A percentile compares a stretch with the other conserved stretches of the same genome.
Evolutionary conservation across 2,329 filamentous ascomycete genomes (phyloP).

Genomic region (Laburnicola sp.): DNA sequence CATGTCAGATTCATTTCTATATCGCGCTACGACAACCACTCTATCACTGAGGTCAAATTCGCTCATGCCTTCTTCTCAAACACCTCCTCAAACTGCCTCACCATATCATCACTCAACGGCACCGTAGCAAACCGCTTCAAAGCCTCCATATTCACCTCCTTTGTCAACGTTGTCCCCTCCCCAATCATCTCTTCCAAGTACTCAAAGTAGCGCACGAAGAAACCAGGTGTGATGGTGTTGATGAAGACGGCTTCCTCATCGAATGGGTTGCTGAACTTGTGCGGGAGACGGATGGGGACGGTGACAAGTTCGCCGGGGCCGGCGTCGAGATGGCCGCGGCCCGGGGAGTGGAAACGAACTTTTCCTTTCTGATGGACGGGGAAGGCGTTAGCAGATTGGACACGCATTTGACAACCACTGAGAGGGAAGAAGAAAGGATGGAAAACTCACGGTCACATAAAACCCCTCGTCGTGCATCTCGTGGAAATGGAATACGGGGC

Average conservation of each 20-base stretch:
- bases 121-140: conserved; percentile 17
- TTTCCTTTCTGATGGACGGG: conserved; percentile 9
- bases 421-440: background rate
- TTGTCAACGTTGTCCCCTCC: conserved; percentile 11
- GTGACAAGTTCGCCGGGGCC: conserved; percentile 10
- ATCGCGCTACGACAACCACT: too few species aligned
- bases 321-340: conserved; percentile 7
- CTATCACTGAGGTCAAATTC: too few species aligned
- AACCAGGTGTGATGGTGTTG: conserved; percentile 11
- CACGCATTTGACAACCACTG: too few species aligned
- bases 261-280: conserved; percentile 14
- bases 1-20: background rate
- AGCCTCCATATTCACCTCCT: conserved; percentile 15
- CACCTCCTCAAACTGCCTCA: conserved; percentile 5
- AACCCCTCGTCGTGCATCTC: conserved; percentile 15
- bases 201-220: conserved; percentile 11
- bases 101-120: conserved; percentile 8
- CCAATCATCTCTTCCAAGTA: conserved; percentile 10
- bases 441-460: conserved; percentile 5
- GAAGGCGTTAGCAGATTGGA: background rate
- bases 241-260: conserved; percentile 13
- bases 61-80: conserved; percentile 2
- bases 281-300: conserved; percentile 11
- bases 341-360: conserved; percentile 12
- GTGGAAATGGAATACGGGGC: conserved; percentile 13